phyloP scores from a whole-genome alignment of 2,329 filamentous ascomycete species.

The Bimuria novae-zelandiae region DNA sequence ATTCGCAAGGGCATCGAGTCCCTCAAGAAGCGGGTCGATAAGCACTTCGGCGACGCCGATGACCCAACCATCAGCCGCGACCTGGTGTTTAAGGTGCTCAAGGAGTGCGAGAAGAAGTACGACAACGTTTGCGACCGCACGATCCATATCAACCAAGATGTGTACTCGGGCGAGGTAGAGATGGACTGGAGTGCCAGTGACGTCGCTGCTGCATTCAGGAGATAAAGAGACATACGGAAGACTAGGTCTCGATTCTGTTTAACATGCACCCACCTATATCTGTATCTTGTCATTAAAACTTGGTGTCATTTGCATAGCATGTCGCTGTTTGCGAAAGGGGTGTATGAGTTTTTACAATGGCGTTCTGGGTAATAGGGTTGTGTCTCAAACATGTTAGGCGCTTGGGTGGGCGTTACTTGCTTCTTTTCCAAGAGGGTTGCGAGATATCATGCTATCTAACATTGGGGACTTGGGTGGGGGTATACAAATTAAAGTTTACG shows the following conservation, averaged over 20 bases:
- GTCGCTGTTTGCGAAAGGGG: no score
- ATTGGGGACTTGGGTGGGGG: neutral
- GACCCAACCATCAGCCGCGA: conserved; percentile 68
- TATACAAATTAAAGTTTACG: neutral
- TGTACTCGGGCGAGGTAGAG: conserved; percentile 54
- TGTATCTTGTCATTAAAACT: no score
- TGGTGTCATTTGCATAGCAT: no score
- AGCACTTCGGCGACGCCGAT: conserved; percentile 92
- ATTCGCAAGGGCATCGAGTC: conserved; percentile 88
- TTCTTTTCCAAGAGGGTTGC: no score
- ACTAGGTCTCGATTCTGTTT: no score
- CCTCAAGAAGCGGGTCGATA: conserved; percentile 89
- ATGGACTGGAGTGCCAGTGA: conserved; percentile 44
- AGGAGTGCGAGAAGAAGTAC: conserved; percentile 64
- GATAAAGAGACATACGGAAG: no score
- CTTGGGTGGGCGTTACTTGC: no score
- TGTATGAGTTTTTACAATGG: no score
- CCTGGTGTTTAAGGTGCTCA: conserved; percentile 63
- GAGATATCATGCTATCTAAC: conserved; percentile 1
- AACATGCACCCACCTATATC: no score
- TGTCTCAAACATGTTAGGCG: no score
- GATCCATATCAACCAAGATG: conserved; percentile 47
- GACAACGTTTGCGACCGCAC: conserved; percentile 57
- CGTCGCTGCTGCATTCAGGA: conserved; percentile 37
- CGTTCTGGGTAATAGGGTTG: no score